phyloP scores from a whole-genome alignment of 345 rosid species.

The Mangifera indica region DNA sequence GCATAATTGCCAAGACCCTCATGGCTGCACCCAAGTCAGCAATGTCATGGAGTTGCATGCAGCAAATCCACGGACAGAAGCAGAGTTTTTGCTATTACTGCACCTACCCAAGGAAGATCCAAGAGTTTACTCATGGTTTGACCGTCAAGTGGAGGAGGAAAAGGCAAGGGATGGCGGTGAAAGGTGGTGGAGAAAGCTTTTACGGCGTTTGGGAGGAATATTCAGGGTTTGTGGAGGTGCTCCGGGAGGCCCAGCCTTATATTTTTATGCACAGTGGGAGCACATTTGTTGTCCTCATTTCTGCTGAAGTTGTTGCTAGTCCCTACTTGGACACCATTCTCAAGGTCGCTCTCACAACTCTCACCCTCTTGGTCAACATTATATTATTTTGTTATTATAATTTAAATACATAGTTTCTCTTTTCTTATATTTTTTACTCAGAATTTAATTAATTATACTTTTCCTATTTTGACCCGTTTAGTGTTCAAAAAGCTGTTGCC shows the following conservation, averaged over 20 bases:
- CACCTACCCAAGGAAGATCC: neutral
- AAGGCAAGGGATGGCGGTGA: neutral
- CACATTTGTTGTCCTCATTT: slow-evolving; percentile 37
- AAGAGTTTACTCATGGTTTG: neutral
- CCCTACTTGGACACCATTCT: slow-evolving; percentile 25
- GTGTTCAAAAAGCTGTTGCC: no score
- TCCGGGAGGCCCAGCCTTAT: slow-evolving; percentile 41
- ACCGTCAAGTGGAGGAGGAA: neutral
- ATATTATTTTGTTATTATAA: no score
- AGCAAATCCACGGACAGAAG: no score
- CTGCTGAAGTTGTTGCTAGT: slow-evolving; percentile 26
- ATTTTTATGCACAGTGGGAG: slow-evolving; percentile 32
- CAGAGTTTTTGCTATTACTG: no score
- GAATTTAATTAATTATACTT: no score
- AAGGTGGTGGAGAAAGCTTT: neutral
- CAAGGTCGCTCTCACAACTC: slow-evolving; percentile 23
- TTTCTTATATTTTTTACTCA: no score
- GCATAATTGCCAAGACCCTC: no score
- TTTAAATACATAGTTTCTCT: no score
- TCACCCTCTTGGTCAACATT: no score
- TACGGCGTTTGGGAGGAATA: slow-evolving; percentile 15
- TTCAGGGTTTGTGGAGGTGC: slow-evolving; percentile 22
- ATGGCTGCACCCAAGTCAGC: no score
- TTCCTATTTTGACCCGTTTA: no score
- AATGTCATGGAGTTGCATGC: no score